Conservation (phyloP, 2,329 filamentous ascomycete genomes). For the Aspergillus calidoustus region DNA sequence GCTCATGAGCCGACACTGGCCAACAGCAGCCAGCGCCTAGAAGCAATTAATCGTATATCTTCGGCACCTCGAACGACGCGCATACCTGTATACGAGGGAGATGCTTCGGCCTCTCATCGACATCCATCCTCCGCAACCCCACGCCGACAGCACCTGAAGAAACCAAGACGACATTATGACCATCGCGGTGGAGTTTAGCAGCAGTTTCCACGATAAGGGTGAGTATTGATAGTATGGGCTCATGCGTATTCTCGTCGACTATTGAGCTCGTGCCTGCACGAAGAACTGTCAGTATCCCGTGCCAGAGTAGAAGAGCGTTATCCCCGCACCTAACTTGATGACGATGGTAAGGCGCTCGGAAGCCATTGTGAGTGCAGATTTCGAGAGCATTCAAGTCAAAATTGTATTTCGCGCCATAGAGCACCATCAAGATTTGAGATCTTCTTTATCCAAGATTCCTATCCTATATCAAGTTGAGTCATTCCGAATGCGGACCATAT, state of each 20-base stretch:
- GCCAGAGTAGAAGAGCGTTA: slow-evolving; percentile 17
- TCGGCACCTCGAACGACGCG: slow-evolving; percentile 12
- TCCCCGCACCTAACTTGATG: slow-evolving; percentile 46
- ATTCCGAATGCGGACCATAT: slow-evolving; percentile 11
- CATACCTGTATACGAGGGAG: slow-evolving; percentile 80
- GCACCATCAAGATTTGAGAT: not conserved
- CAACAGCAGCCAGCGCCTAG: slow-evolving; percentile 88
- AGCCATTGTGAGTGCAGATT: slow-evolving; percentile 27
- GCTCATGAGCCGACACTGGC: slow-evolving; percentile 91
- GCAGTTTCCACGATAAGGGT: slow-evolving; percentile 94
- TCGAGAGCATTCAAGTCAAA: not conserved
- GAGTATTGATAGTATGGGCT: slow-evolving; percentile 87
- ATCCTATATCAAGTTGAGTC: slow-evolving; percentile 9
- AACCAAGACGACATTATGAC: slow-evolving; percentile 92
- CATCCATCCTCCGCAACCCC: slow-evolving; percentile 85
- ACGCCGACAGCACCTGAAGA: slow-evolving; percentile 97
- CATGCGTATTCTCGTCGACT: slow-evolving; percentile 92
- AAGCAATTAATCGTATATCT: not conserved
- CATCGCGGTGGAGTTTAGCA: slow-evolving; percentile 83
- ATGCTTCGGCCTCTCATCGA: slow-evolving; percentile 85
- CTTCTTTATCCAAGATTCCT: not conserved
- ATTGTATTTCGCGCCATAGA: not conserved
- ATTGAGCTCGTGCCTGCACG: slow-evolving; percentile 92
- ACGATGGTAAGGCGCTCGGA: slow-evolving; percentile 41
- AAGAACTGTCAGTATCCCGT: slow-evolving; percentile 25